phyloP scores from a whole-genome alignment of 2,329 filamentous ascomycete species.

The Aspergillus sclerotialis region DNA sequence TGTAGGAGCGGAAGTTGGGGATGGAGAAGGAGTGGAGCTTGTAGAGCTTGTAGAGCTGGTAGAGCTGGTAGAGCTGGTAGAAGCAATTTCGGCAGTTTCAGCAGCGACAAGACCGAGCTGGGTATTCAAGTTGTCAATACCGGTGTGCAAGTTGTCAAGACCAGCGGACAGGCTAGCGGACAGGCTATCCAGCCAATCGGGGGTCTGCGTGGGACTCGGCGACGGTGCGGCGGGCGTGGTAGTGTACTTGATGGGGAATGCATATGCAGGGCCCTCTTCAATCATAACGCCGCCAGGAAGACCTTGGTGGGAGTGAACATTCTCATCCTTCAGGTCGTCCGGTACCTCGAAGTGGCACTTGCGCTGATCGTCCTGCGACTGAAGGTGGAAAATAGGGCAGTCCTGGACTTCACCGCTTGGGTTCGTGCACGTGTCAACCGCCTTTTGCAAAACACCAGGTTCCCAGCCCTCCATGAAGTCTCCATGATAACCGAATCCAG shows the following conservation, averaged over 20 bases:
- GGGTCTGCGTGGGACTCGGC: conserved; percentile 1
- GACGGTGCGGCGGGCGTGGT: conserved; percentile 4
- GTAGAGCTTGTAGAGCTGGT: conserved; percentile 1
- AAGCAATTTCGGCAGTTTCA: not conserved
- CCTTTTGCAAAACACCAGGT: conserved; percentile 58
- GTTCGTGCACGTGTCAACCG: conserved; percentile 70
- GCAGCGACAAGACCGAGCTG: not conserved
- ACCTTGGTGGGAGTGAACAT: conserved; percentile 51
- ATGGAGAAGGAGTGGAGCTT: conserved; percentile 1
- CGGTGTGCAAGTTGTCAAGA: conserved; percentile 5
- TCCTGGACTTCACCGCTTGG: conserved; percentile 61
- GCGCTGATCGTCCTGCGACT: conserved; percentile 47
- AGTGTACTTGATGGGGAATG: conserved; percentile 15
- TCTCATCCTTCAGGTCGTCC: conserved; percentile 48
- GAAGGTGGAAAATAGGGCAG: conserved; percentile 68
- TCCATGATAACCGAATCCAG: conserved; percentile 67
- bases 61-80: conserved; percentile 2
- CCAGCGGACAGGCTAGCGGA: conserved; percentile 3
- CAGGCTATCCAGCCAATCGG: not conserved
- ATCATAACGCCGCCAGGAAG: conserved; percentile 61
- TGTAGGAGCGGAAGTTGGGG: conserved; percentile 7
- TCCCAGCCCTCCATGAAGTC: conserved; percentile 82
- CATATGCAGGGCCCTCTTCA: conserved; percentile 37
- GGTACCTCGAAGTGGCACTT: conserved; percentile 61
- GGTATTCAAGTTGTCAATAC: conserved; percentile 3